Percentiles rank a stretch among this genome's conserved stretches.
Conservation (phyloP, 805 yeast genomes). For the Cyberlindnera mississippiensis region DNA sequence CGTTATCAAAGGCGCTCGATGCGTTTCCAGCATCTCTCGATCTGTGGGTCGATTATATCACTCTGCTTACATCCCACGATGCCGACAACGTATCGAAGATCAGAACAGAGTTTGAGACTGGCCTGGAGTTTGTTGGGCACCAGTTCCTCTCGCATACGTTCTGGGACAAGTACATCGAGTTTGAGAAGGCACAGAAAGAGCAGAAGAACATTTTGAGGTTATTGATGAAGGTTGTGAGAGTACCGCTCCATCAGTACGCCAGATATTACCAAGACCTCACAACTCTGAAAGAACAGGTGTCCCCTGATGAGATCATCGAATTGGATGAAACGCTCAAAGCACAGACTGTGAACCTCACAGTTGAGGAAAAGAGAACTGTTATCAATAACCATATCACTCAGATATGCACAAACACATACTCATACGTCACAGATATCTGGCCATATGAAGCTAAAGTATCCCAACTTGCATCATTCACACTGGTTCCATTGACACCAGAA, state of each 20-base stretch:
- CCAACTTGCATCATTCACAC: constrained; percentile 53
- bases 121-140: constrained; percentile 50
- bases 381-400: constrained; percentile 15
- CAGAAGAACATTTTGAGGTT: constrained; percentile 37
- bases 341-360: constrained; percentile 9
- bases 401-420: constrained; percentile 19
- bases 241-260: constrained; percentile 87
- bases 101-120: constrained; percentile 44
- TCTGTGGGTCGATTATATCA: constrained; percentile 64
- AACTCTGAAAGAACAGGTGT: constrained; percentile 28
- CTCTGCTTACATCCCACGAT: constrained; percentile 44
- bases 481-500: constrained; percentile 40
- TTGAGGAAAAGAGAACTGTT: constrained; percentile 22
- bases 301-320: constrained; percentile 12
- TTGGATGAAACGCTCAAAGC: constrained; percentile 20
- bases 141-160: constrained; percentile 75
- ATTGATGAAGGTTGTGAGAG: constrained; percentile 41
- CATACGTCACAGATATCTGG: constrained; percentile 47
- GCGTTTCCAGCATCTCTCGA: constrained; percentile 57
- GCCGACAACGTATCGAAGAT: constrained; percentile 32
- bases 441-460: constrained; percentile 61
- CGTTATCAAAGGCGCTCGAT: constrained; percentile 41
- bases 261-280: constrained; percentile 55
- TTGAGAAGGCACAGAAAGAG: constrained; percentile 41
- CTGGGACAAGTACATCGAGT: constrained; percentile 77